These are phyloP conservation scores for Leucogyrophana mollusca DNA, from an alignment of 768 basidiomycete genomes.

Conservation along the genomic window DNA sequence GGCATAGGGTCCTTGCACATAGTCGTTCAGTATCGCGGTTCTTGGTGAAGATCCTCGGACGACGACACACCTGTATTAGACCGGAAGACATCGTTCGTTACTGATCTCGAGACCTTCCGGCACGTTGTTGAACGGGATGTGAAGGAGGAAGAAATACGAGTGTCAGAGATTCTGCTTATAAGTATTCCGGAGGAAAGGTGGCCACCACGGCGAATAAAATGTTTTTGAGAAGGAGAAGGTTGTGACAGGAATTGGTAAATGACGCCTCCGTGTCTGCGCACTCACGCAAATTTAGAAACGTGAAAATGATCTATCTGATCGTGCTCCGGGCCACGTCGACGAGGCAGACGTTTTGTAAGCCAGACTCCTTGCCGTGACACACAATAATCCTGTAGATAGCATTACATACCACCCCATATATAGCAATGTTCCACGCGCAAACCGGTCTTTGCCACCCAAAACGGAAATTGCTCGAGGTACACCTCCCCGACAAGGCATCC, in stretches of 20 bases:
- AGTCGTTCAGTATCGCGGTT: neutral
- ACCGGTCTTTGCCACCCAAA: conserved; percentile 41
- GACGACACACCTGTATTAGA: conserved; percentile 43
- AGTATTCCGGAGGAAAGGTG: conserved; percentile 13
- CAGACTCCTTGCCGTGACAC: conserved; percentile 25
- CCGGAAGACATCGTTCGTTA: conserved; percentile 40
- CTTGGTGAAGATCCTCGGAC: conserved; percentile 4
- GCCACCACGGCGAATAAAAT: conserved; percentile 15
- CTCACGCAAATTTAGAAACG: conserved; percentile 27
- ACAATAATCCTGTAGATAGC: conserved; percentile 10
- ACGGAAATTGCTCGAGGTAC: conserved; percentile 34
- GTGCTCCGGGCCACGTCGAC: conserved; percentile 33
- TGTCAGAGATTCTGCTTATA: conserved; percentile 11
- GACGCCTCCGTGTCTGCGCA: conserved; percentile 22
- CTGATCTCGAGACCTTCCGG: conserved; percentile 14
- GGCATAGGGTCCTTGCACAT: conserved; percentile 30
- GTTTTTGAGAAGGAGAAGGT: conserved; percentile 18
- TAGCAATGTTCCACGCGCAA: conserved; percentile 43
- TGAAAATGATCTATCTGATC: conserved; percentile 21
- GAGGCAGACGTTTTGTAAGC: conserved; percentile 26
- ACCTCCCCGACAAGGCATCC: conserved; percentile 26
- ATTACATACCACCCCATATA: conserved; percentile 35
- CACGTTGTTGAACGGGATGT: conserved; percentile 2
- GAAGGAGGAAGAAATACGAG: neutral
- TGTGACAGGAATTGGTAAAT: conserved; percentile 16